Evolutionary conservation across 805 yeast species (phyloP), one percentile per base, ranked within the genome.

Genomic region (Torulaspora franciscae): DNA sequence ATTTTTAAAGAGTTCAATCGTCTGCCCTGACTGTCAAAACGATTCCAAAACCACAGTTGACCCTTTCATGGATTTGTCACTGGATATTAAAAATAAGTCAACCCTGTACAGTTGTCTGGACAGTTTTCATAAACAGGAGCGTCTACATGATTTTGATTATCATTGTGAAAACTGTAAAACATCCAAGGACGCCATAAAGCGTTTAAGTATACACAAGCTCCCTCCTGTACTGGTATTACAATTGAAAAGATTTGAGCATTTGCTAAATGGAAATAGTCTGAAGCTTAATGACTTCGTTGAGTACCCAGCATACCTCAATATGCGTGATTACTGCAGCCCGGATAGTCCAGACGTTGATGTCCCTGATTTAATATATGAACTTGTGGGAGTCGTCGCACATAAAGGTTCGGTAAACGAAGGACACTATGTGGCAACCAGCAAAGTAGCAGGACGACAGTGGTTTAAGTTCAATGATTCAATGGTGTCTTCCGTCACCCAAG

Each of bases 391-490:
- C 26, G 83, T 93, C 7, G 80, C 88, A 56, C 99, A 93, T 64
- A 81, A 80, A 27, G 99, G 99, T 1, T 81, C 91, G 14, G 93
- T 91, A 6, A 88, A 88, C 61, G 93, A 97, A 1, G 99, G 99
- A 8, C 99, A 93, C 64, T 93, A 93, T 62, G 76, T 90, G 10
- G 83, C 93, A 13, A 74, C 82, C 56, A 76, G 86, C 49, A 91
- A 90, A 60, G 77, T 73, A 43, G 70, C 77, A n/a, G 75, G 77
- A 33, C 85, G 88, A 2, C 73, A 76, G 56, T 93, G 99, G 99
- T 84, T 84, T 61, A 81, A 79, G 61, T 90, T 89, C 62, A 96
- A 93, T 60, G 99, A 93, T 67, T 80, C 93, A 13, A 79, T 81
- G 56, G 84, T 93, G 10, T 77, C 89, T 1, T 63, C 78, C 44